phyloP scores from a whole-genome alignment of 2,329 filamentous ascomycete species.

The Alternaria ventricosa region DNA sequence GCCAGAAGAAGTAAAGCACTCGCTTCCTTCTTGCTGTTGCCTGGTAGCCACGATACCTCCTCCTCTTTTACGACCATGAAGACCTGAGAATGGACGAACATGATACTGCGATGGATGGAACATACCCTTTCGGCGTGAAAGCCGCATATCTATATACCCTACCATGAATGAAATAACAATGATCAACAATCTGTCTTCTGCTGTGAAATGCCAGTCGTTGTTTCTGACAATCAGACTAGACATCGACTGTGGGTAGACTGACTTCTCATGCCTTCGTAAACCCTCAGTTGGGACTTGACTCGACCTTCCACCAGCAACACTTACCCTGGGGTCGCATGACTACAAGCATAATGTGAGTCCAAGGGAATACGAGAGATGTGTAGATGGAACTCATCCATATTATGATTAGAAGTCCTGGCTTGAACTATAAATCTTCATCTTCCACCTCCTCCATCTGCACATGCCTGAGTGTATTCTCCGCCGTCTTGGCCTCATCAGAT shows the following conservation, averaged over 20 bases:
- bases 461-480: constrained; percentile 44
- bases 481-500: constrained; percentile 40
- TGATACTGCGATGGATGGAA: constrained; percentile 10
- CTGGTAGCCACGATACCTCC: neutral
- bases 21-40: neutral
- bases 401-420: too few relatives aligned
- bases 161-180: constrained; percentile 19
- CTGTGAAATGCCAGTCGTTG: neutral
- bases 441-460: constrained; percentile 57
- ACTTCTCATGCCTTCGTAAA: too few relatives aligned
- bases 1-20: constrained; percentile 44
- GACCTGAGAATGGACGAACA: constrained; percentile 8
- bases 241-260: too few relatives aligned
- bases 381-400: too few relatives aligned
- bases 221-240: too few relatives aligned
- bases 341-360: too few relatives aligned
- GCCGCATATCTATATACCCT: constrained; percentile 26
- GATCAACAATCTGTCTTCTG: neutral
- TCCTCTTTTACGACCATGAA: constrained; percentile 4
- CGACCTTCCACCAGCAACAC: too few relatives aligned
- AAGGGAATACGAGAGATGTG: too few relatives aligned
- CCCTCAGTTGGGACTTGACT: too few relatives aligned
- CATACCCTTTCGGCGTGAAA: constrained; percentile 7
- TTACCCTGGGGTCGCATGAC: too few relatives aligned
- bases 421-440: constrained; percentile 50